Evolutionary conservation across 148 eudicot genomes (phyloP), one percentile per base, ranked within the genome.

Genomic region (Chenopodium berlandieri): DNA sequence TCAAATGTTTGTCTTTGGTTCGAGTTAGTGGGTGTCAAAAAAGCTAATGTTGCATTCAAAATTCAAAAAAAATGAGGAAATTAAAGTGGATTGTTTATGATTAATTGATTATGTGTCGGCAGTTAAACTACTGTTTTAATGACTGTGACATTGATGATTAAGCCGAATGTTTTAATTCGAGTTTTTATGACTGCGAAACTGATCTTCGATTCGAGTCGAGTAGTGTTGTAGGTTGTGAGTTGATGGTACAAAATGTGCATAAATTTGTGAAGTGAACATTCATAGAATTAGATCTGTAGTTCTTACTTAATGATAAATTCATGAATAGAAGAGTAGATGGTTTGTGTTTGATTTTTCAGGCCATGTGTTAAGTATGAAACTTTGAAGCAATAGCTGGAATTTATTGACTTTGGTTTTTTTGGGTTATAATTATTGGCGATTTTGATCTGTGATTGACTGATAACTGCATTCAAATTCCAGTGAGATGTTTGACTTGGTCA

Each of bases 1-100:
- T 52, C 81, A 19, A 75, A 54, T 66, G 54, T 75, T 75, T 65
- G 67, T 71, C 67, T 71, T 75, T 83, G 67, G 4, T 69, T 70
- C 75, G 30, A 75, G 30, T 75, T 83, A 32, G 44, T 56, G 25
- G 25, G 11, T 47, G 67, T 48, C 44, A 10, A 44, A 71, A 58
- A 73, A 48, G 34, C 65, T 37, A 40, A 12, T 54, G 58, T 12
- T 69, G 40, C 37, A n/a, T 56, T 56, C 47, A 34, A 22, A 64
- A 73, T 19, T 47, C 13, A 16, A 23, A 56, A 17, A 4, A 13
- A 40, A 62, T 47, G 62, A 50, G 12, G 16, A 44, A 22, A 68
- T 1, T 25, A 9, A 71, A 44, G 10, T 20, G 20, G 22, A 37
- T 9, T 9, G 12, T 46, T 56, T 56, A 52, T 52, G 44, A 40